Conservation (phyloP, 148 eudicot genomes). For the Spergularia bocconei region DNA sequence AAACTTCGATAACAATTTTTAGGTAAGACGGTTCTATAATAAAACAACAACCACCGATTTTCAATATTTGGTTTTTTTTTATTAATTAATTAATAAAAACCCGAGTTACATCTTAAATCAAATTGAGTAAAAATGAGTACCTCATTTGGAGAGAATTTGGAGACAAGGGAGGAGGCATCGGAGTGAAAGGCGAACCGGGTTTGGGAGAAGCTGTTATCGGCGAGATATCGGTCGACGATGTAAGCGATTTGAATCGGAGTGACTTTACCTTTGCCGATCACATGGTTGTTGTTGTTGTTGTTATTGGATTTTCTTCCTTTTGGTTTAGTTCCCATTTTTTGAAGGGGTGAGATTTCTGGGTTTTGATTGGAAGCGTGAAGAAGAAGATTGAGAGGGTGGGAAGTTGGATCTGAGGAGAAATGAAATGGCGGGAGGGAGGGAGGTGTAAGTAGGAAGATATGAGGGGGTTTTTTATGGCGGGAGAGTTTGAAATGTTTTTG, state of each 20-base stretch:
- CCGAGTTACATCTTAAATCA: too few relatives aligned
- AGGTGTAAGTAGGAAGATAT: neutral
- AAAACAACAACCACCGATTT: too few relatives aligned
- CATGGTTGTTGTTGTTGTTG: conserved; percentile 13
- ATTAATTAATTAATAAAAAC: too few relatives aligned
- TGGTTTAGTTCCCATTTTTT: conserved; percentile 44
- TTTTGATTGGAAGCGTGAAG: neutral
- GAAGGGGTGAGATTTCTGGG: neutral
- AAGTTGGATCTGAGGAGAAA: conserved; percentile 5
- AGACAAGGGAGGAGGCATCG: conserved; percentile 65
- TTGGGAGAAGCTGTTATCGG: conserved; percentile 48
- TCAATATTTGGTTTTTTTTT: too few relatives aligned
- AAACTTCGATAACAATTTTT: neutral
- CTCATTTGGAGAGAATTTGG: conserved; percentile 52
- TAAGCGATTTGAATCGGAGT: conserved; percentile 81
- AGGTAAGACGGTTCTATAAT: too few relatives aligned
- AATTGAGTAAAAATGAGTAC: conserved; percentile 22
- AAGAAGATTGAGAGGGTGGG: neutral
- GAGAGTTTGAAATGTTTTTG: conserved; percentile 13
- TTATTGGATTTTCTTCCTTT: conserved; percentile 31
- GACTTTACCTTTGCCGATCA: conserved; percentile 56
- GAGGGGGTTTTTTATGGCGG: neutral
- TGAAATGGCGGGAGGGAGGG: neutral
- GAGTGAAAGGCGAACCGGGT: conserved; percentile 61
- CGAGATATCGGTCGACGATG: conserved; percentile 77